A percentile compares a stretch with the other conserved stretches of the same genome.
phyloP scores from a whole-genome alignment of 2,329 filamentous ascomycete species.

The Pseudocercospora fijiensis region DNA sequence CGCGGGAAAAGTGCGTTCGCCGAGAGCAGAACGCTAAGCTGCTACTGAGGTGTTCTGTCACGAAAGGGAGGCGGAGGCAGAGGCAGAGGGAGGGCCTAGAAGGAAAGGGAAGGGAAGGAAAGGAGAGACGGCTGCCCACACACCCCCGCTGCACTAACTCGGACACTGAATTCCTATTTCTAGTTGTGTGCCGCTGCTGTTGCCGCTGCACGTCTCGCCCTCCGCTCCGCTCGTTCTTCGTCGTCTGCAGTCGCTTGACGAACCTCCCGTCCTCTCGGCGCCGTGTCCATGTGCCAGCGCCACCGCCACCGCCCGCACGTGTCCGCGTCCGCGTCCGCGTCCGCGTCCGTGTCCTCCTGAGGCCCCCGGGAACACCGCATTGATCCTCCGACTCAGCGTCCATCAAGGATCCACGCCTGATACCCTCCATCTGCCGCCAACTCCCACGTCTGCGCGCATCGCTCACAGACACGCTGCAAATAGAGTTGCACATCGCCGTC shows the following conservation, averaged over 20 bases:
- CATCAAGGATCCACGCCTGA: slow-evolving; percentile 12
- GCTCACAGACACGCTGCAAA: slow-evolving; percentile 10
- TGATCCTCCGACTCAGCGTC: slow-evolving; percentile 4
- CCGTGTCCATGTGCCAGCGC: slow-evolving; percentile 8
- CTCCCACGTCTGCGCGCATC: slow-evolving; percentile 3
- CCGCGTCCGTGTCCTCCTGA: slow-evolving; percentile 10
- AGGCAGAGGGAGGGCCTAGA: too few relatives aligned
- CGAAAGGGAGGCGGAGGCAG: too few relatives aligned
- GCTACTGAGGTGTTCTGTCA: too few relatives aligned
- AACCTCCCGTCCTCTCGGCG: too few relatives aligned
- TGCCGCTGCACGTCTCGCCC: slow-evolving; percentile 4
- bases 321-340: too few relatives aligned
- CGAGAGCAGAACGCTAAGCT: too few relatives aligned
- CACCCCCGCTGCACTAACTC: slow-evolving; percentile 9
- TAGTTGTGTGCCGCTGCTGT: slow-evolving; percentile 1
- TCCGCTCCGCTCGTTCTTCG: neutral
- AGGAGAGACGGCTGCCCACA: slow-evolving; percentile 3
- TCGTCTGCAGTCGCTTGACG: neutral
- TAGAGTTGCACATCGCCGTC: slow-evolving; percentile 19
- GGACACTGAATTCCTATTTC: slow-evolving; percentile 1
- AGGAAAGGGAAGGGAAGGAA: too few relatives aligned
- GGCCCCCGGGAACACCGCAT: neutral
- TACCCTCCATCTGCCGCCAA: slow-evolving; percentile 8
- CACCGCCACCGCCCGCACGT: too few relatives aligned
- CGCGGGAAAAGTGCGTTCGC: too few relatives aligned